Evolutionary conservation across 345 rosid species (phyloP), one percentile per base, ranked within the genome.

Genomic region (Aquilaria malaccensis): DNA sequence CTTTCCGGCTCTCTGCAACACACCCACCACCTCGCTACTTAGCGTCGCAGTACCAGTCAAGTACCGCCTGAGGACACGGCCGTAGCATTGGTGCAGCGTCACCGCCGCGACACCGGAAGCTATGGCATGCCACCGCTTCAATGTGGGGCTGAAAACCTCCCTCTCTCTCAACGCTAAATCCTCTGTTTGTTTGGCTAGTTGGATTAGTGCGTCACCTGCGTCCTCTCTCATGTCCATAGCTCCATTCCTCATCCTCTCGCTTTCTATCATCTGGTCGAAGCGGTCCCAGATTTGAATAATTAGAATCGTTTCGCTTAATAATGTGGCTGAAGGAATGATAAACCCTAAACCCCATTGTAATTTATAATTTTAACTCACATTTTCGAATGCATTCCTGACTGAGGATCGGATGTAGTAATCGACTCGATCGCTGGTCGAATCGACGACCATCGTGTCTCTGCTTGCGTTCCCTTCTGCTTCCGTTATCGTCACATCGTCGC

Each of bases 331-430:
- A 33, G 11, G 30, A 2, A 51, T 2, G 11, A 11, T 52, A 52
- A n/a, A 37, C 43, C 43, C 43, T 37, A 37, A 5, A 37, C 43
- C 43, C 43, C 3, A 9, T 2, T 22, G 45, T 12, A 52, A 13
- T 33, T 49, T 11, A 32, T 15, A 37, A 12, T 51, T 52, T 37
- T 52, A 10, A 55, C 56, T 10, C 48, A 92, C 98, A 87, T 80
- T 86, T 43, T 75, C 68, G 64, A 94, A 94, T 57, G 95, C 96
- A 49, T 69, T 73, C 75, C 78, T 83, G 50, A 90, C 67, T 0
- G 97, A 90, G 10, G 86, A 71, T 73, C 97, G 79, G 56, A 94
- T 86, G 67, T 87, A 94, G 66, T 76, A 73, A 66, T 83, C 90
- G 0, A 84, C 80, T 0, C 87, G 87, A 64, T 81, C 84, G 10